phyloP scores from a whole-genome alignment of 1,139 yeast species.

The Candida neerlandica region DNA sequence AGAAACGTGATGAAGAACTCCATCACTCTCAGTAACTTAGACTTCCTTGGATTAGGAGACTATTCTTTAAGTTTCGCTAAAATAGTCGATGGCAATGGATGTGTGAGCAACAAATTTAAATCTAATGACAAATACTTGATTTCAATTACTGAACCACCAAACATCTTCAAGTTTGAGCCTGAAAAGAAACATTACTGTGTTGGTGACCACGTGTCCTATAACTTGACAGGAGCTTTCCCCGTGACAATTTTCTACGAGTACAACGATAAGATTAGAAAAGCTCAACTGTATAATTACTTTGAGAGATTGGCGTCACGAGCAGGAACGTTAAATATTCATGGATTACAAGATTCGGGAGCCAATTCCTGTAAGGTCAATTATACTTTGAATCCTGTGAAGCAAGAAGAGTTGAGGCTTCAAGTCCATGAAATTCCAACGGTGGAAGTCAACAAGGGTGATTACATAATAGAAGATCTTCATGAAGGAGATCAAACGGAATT shows the following conservation, averaged over 20 bases:
- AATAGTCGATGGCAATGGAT: slow-evolving; percentile 72
- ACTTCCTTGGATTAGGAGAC: slow-evolving; percentile 37
- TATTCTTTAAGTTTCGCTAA: slow-evolving; percentile 61
- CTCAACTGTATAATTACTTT: slow-evolving; percentile 57
- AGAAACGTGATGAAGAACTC: slow-evolving; percentile 20
- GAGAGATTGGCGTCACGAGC: slow-evolving; percentile 79
- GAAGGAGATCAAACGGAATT: slow-evolving; percentile 87
- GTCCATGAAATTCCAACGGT: slow-evolving; percentile 90
- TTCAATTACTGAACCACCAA: slow-evolving; percentile 76
- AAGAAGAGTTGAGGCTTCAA: slow-evolving; percentile 48
- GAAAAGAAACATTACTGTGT: slow-evolving; percentile 69
- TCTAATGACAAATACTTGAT: slow-evolving; percentile 43
- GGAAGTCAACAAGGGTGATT: slow-evolving; percentile 78
- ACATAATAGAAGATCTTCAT: slow-evolving; percentile 75
- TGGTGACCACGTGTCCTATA: slow-evolving; percentile 83
- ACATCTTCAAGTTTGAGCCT: slow-evolving; percentile 46
- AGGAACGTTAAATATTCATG: slow-evolving; percentile 69
- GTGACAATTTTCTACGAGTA: slow-evolving; percentile 75
- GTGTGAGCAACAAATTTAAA: slow-evolving; percentile 49
- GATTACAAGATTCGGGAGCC: slow-evolving; percentile 76
- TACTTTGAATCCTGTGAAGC: slow-evolving; percentile 37
- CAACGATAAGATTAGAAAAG: slow-evolving; percentile 60
- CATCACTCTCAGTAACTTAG: slow-evolving; percentile 18
- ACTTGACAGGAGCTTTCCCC: slow-evolving; percentile 78
- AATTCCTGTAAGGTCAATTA: slow-evolving; percentile 68